Evolutionary conservation across 768 basidiomycete genomes (phyloP), one percentile per base, ranked within the genome.

Genomic region (Holtermannia corniformis): DNA sequence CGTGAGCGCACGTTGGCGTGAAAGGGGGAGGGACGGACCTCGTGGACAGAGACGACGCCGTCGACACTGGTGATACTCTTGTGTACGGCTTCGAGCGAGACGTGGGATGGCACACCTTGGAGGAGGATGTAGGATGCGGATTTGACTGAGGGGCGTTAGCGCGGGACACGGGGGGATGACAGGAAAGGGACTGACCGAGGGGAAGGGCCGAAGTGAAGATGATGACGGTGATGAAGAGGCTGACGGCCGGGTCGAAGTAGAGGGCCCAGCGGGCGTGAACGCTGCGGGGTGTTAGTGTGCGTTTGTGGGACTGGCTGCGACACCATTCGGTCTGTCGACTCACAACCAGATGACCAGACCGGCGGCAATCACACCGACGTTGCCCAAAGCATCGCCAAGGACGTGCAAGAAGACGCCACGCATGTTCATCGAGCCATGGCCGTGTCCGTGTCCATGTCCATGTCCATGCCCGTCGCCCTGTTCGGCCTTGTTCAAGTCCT

Each of bases 191-290:
- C 71, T 50, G 19, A 72, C 72, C 72, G 27, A 99, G 78, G 3
- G 95, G 95, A 41, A 97, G 69, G 5, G 95, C 89, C 54, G 87
- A 91, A 2, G 87, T 90, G 76, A 97, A 93, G 58, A 99, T 99
- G 71, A 99, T 97, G 47, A 82, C 77, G 1, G 95, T 91, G 73
- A 99, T 97, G 50, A 96, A 78, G 60, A 99, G 78, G 71, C 86
- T 89, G 73, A 99, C 90, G 40, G 85, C 70, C 0, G 95, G 95
- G 70, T 99, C 95, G 60, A 83, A 90, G 75, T 91, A 95, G 65
- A 82, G 86, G 68, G 86, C 89, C 79, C 80, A 91, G 60, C 75
- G 73, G 82, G 87, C 92, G 22, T 81, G 75, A 1, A 85, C 84
- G 53, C 63, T 68, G 49, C 12, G 0, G 21, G 19, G 11, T 19